These are phyloP conservation scores for Citrus australasica DNA, from an alignment of 345 rosid species.

Conservation along the genomic window DNA sequence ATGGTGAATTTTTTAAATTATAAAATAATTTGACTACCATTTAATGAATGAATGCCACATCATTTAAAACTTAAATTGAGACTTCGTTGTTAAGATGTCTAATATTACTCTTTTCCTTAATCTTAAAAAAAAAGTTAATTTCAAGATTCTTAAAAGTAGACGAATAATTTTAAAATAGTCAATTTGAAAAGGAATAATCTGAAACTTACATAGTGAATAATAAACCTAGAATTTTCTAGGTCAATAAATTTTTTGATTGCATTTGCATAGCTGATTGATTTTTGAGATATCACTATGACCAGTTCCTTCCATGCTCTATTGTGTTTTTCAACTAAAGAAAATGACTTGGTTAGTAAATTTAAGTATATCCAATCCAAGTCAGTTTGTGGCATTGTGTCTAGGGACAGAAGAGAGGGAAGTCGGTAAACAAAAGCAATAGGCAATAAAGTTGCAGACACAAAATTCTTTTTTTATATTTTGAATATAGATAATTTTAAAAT, in stretches of 20 bases:
- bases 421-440: slow-evolving; percentile 12
- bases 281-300: slow-evolving; percentile 8
- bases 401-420: not conserved
- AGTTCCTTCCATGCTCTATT: too few species aligned
- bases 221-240: not conserved
- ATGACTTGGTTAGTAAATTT: not conserved
- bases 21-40: too few species aligned
- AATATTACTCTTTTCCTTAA: too few species aligned
- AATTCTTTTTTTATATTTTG: not conserved
- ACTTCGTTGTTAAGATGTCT: too few species aligned
- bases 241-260: not conserved
- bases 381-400: slow-evolving; percentile 15
- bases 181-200: too few species aligned
- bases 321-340: not conserved
- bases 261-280: slow-evolving; percentile 1
- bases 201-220: not conserved
- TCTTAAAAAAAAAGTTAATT: too few species aligned
- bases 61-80: too few species aligned
- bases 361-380: not conserved
- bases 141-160: too few species aligned
- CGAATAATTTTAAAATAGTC: too few species aligned
- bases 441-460: slow-evolving; percentile 3
- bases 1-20: too few species aligned
- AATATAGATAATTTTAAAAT: too few species aligned
- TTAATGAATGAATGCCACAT: too few species aligned